Base-by-base conservation (phyloP, 2,329 filamentous ascomycete genomes). In the Clonostachys solani region DNA sequence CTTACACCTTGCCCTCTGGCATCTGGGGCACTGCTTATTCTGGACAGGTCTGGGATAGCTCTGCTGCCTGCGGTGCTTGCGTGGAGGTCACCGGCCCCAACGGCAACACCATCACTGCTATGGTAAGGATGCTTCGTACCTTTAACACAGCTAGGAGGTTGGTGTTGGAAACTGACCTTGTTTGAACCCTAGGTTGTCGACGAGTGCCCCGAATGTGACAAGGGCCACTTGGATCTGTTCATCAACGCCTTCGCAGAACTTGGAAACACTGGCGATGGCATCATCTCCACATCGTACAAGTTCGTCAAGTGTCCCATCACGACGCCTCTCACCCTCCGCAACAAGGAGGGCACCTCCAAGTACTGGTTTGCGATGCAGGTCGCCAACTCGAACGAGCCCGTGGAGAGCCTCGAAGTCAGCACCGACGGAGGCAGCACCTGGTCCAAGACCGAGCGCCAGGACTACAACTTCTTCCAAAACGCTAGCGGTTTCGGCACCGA, bases 381-480 rank as follows among this genome's bases (percentile, higher is more conserved):
- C 40, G 70, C 83, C 56, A 85, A 86, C 63, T 66, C 77, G 56
- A 83, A 83, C 59, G 69, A 78, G 50, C 70, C 73, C 15, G 72
- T 86, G 38, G 55, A 68, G 46, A 71, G 66, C 52, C 69, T 86
- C 19, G 81, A 86, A 54, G 81, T 86, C 49, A 81, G 77, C 49
- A 80, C 72, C 16, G 76, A 86, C 56, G 72, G 77, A 12, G 82
- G 82, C 16, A 70, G 55, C 46, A 78, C 75, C 13, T 86, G 81
- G 82, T 61, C 75, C 60, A 44, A 59, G n/a, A 84, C 82, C 1
- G 69, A 65, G 3, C 69, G 83, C 43, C 61, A 71, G 47, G 62
- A 67, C 29, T 81, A 81, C 60, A 80, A 86, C 70, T 86, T 74
- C 66, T 86, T 86, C 42, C 75, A 85, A 69, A 73, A 82, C 54